These are phyloP conservation scores for Fusarium udum DNA, from an alignment of 2,329 filamentous ascomycete genomes.

Conservation along the genomic window DNA sequence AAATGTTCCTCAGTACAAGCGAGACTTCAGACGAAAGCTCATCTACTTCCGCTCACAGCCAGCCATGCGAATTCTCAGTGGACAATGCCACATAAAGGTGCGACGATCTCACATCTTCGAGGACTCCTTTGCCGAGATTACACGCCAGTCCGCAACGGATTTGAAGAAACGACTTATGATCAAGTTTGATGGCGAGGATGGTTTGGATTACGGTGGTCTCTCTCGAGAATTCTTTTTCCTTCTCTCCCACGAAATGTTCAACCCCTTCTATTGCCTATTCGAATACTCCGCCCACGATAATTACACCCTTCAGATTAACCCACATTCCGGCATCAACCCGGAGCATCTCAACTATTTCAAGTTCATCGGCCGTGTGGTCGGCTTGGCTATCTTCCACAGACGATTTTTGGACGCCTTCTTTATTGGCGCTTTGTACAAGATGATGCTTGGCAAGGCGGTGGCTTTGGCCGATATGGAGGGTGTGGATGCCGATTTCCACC, in stretches of 20 bases:
- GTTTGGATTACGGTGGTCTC: constrained; percentile 95
- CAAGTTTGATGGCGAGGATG: constrained; percentile 98
- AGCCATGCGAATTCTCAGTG: constrained; percentile 91
- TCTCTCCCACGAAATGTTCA: constrained; percentile 99
- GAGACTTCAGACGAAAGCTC: constrained; percentile 95
- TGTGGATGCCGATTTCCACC: constrained; percentile 97
- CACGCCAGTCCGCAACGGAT: constrained; percentile 93
- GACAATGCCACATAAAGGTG: constrained; percentile 98
- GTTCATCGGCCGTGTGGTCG: constrained; percentile 97
- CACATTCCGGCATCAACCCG: constrained; percentile 98
- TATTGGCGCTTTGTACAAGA: constrained; percentile 99
- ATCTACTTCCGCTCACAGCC: constrained; percentile 99
- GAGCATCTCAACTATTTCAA: constrained; percentile 99
- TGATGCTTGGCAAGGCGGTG: constrained; percentile 95
- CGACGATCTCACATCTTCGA: constrained; percentile 97
- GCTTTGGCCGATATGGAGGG: constrained; percentile 96
- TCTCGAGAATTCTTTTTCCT: constrained; percentile 99
- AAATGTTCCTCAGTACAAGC: constrained; percentile 99
- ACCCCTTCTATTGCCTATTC: constrained; percentile 99
- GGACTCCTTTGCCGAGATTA: constrained; percentile 98
- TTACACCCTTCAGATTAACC: constrained; percentile 99
- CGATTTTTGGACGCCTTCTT: constrained; percentile 99
- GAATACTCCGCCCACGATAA: constrained; percentile 99
- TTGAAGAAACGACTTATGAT: constrained; percentile 99
- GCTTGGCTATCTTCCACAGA: constrained; percentile 96